phyloP scores from a whole-genome alignment of 305 asterid species.

The Fraxinus ornus region DNA sequence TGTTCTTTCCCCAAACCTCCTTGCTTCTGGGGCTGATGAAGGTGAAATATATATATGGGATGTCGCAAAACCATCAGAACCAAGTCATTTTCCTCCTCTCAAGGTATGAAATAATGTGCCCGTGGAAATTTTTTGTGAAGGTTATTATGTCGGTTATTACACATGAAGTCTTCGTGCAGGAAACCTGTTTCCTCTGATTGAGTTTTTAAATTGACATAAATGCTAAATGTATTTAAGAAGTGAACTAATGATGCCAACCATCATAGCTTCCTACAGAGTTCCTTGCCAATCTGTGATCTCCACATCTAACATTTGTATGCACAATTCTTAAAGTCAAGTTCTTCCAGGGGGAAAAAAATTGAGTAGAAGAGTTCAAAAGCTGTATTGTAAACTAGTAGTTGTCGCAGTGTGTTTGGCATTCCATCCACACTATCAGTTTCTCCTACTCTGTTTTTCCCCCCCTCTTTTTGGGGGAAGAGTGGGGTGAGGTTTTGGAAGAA shows the following conservation, averaged over 20 bases:
- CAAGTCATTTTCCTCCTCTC: constrained; percentile 83
- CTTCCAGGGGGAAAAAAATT: not conserved
- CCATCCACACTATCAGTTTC: not conserved
- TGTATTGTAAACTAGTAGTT: not conserved
- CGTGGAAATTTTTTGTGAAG: constrained; percentile 15
- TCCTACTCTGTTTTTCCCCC: not conserved
- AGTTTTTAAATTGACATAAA: not conserved
- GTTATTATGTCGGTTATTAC: constrained; percentile 6
- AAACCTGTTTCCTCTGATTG: constrained; percentile 4
- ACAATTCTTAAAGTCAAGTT: not conserved
- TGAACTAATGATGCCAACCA: not conserved
- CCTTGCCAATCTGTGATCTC: not conserved
- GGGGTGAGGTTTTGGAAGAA: not conserved
- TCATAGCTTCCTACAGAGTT: not conserved
- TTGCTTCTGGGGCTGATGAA: constrained; percentile 99
- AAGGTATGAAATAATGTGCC: constrained; percentile 47
- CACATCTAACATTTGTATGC: not conserved
- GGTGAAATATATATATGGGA: constrained; percentile 98
- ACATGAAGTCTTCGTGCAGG: not conserved
- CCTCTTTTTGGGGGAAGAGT: not conserved
- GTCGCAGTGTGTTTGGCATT: not conserved
- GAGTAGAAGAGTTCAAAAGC: not conserved
- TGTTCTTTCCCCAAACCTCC: constrained; percentile 64
- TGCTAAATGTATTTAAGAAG: not conserved
- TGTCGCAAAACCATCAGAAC: constrained; percentile 70